Evolutionary conservation across 2,329 filamentous ascomycete species (phyloP).

Genomic region (Diaporthe ampelina): DNA sequence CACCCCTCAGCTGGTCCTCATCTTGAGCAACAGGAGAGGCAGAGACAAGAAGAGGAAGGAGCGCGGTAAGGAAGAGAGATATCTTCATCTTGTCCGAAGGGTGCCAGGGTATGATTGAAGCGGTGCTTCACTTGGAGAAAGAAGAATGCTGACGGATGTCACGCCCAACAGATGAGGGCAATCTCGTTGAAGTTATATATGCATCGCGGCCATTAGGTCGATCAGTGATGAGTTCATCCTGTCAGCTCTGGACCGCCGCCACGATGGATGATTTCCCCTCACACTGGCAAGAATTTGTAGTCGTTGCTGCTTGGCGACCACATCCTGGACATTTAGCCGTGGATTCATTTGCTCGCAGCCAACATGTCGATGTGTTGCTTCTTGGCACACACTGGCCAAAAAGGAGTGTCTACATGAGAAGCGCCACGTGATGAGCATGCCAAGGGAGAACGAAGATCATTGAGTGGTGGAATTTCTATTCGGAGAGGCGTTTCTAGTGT

Average conservation of each 20-base stretch:
- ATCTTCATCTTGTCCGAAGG: constrained; percentile 12
- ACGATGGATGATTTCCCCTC: constrained; percentile 1
- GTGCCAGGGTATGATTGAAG: no score
- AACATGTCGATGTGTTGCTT: background rate
- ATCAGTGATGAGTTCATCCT: background rate
- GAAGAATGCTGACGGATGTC: background rate
- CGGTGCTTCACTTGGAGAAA: background rate
- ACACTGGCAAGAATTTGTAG: background rate
- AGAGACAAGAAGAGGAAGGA: background rate
- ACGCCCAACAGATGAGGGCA: background rate
- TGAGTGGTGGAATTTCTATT: constrained; percentile 19
- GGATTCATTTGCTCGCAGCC: background rate
- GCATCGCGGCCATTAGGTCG: background rate
- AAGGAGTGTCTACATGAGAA: no score
- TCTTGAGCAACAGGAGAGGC: constrained; percentile 6
- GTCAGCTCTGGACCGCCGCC: constrained; percentile 4
- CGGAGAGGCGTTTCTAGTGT: background rate
- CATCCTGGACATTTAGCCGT: background rate
- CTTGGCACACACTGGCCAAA: no score
- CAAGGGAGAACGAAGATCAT: background rate
- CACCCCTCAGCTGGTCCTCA: background rate
- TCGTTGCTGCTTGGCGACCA: background rate
- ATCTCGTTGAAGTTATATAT: background rate
- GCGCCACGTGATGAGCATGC: constrained; percentile 9
- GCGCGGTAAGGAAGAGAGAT: constrained; percentile 4